phyloP scores from a whole-genome alignment of 2,329 filamentous ascomycete species.

The Colletotrichum chlorophyti region DNA sequence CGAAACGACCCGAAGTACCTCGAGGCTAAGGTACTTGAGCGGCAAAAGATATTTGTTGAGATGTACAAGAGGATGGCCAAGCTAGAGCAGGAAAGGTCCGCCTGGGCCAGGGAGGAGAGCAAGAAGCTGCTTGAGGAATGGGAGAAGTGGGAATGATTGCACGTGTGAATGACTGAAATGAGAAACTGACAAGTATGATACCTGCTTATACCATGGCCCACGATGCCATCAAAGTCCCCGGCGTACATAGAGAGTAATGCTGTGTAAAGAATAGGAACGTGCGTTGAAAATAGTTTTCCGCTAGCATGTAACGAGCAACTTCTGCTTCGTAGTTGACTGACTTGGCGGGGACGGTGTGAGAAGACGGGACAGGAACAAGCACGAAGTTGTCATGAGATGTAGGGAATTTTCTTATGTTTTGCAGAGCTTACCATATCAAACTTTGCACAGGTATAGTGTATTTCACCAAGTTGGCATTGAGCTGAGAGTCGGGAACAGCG shows the following conservation, averaged over 20 bases:
- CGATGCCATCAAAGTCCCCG: background rate
- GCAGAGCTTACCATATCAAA: no score
- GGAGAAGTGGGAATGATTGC: conserved; percentile 60
- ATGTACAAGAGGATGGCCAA: conserved; percentile 61
- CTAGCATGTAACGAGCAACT: no score
- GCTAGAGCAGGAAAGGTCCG: conserved; percentile 44
- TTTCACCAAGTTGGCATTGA: no score
- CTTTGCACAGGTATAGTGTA: no score
- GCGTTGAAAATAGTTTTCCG: no score
- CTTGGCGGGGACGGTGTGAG: no score
- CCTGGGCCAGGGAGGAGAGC: conserved; percentile 50
- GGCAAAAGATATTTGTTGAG: conserved; percentile 65
- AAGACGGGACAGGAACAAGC: no score
- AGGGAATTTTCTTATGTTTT: no score
- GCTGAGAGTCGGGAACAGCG: no score
- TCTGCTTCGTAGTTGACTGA: no score
- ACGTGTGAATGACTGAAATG: conserved; percentile 26
- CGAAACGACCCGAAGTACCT: conserved; percentile 73
- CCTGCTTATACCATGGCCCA: conserved; percentile 18
- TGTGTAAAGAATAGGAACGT: conserved; percentile 4
- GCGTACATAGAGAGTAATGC: conserved; percentile 19
- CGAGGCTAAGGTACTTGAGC: conserved; percentile 60
- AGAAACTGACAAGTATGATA: conserved; percentile 19
- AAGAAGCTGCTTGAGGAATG: conserved; percentile 62
- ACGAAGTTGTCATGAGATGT: no score